Base-by-base conservation (phyloP, 208 protist species). In the Leishmania tarentolae region DNA sequence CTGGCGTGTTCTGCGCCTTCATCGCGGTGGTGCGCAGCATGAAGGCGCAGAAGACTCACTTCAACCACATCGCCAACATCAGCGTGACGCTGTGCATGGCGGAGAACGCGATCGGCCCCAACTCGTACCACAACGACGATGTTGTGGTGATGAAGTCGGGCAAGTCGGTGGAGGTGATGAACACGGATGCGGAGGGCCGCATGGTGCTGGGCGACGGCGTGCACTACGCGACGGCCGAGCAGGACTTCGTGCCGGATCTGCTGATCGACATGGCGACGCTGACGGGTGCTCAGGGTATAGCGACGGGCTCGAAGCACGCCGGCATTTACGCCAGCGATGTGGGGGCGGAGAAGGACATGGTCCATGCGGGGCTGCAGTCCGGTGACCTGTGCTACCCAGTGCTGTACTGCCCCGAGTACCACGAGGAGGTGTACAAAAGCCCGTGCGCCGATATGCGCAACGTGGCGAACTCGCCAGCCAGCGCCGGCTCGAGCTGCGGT, bases 241-340 rank as follows among this genome's bases (percentile, higher is more conserved):
- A 94, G 57, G 73, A 89, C 72, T 93, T 96, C n/a, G 84, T 87
- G 40, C 94, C 96, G 17, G 86, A 93, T 78, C 76, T 91, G 74
- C 17, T 98, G 59, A 86, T 98, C 66, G 90, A 97, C 83, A 96
- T 98, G 88, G 96, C 96, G 21, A 98, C 96, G 28, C 87, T 98
- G 65, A 98, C 96, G 28, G 96, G 96, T 69, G 94, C 95, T n/a
- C 95, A 98, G 84, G 90, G 91, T 47, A 87, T 96, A 66, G 90
- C 95, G 24, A 97, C 93, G 6, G 95, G 95, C 50, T 82, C 84
- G 78, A 84, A 87, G 70, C 92, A 96, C 79, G 93, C 92, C n/a
- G 93, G 88, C 37, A 80, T 98, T 21, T 96, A 90, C 84, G 85
- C 85, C 53, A 96, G 93, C 88, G 83, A 93, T 44, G 87, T 83